Percentiles rank a stretch among this genome's conserved stretches.
Evolutionary conservation across 2,329 filamentous ascomycete species (phyloP).

Genomic region (Hortaea werneckii): DNA sequence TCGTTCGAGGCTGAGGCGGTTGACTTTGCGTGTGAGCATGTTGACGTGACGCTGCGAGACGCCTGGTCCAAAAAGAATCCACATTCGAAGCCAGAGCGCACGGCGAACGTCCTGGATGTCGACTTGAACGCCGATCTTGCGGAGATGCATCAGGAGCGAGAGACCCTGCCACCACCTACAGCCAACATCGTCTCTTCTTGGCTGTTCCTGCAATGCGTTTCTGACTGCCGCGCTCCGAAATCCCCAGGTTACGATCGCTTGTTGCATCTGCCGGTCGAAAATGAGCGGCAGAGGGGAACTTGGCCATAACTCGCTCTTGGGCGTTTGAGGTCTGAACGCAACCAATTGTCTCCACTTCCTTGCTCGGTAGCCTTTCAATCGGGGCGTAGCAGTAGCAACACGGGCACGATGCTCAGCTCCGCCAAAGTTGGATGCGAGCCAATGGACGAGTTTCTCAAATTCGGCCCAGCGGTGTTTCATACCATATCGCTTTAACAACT

Average conservation of each 20-base stretch:
- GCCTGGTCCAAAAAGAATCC: conserved; percentile 26
- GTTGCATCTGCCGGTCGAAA: conserved; percentile 17
- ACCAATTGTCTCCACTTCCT: not conserved
- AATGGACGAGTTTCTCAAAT: conserved; percentile 41
- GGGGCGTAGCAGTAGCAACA: not conserved
- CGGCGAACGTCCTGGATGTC: conserved; percentile 9
- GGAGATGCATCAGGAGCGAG: conserved; percentile 16
- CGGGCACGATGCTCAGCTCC: not conserved
- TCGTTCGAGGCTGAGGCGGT: conserved; percentile 16
- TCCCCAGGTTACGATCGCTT: conserved; percentile 26
- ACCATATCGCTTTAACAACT: conserved; percentile 50
- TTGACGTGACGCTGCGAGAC: conserved; percentile 15
- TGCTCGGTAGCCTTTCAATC: not conserved
- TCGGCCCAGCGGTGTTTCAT: conserved; percentile 45
- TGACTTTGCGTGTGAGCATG: conserved; percentile 8
- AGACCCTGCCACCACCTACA: conserved; percentile 24
- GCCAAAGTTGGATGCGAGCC: conserved; percentile 34
- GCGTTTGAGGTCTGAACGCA: not conserved
- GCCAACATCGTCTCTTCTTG: not conserved
- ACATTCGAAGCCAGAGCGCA: conserved; percentile 21
- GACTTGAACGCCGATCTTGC: conserved; percentile 13
- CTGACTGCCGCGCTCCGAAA: conserved; percentile 14
- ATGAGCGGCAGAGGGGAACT: conserved; percentile 7
- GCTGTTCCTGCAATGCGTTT: not conserved
- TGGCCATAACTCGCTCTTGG: not conserved